A percentile compares a stretch with the other conserved stretches of the same genome.
phyloP scores from a whole-genome alignment of 2,329 filamentous ascomycete species.

The Amauroascus niger region DNA sequence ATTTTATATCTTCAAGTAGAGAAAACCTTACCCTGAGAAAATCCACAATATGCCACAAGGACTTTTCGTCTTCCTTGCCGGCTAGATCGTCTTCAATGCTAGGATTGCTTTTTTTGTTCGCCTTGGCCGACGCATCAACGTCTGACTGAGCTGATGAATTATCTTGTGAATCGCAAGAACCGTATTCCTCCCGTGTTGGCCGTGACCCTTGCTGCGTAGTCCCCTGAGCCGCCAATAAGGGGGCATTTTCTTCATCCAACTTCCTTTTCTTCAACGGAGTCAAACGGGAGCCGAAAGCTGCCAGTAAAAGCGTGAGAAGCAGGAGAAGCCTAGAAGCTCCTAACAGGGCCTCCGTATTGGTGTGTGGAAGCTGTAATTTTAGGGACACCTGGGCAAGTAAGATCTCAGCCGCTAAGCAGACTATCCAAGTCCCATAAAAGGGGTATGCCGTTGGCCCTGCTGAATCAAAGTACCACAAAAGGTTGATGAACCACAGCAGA shows the following conservation, averaged over 20 bases:
- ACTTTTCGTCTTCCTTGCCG: constrained; percentile 2
- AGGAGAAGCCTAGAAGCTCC: constrained; percentile 17
- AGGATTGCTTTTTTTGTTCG: not conserved
- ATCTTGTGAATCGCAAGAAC: constrained; percentile 16
- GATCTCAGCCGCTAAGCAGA: constrained; percentile 50
- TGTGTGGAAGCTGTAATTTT: constrained; percentile 22
- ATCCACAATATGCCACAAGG: constrained; percentile 6
- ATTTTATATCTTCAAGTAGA: not conserved
- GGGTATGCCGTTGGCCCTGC: constrained; percentile 49
- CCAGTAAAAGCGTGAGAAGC: constrained; percentile 17
- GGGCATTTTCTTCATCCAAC: constrained; percentile 19
- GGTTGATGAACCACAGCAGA: constrained; percentile 54
- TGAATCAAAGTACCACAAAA: constrained; percentile 46
- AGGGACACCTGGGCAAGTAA: constrained; percentile 36
- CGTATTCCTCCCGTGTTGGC: constrained; percentile 24
- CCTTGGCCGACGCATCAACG: not conserved
- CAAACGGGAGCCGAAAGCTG: constrained; percentile 12
- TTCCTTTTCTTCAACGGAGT: constrained; percentile 4
- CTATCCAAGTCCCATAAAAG: constrained; percentile 52
- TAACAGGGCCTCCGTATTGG: constrained; percentile 20
- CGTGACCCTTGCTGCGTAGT: constrained; percentile 13
- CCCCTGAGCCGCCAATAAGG: constrained; percentile 22
- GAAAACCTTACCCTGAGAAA: constrained; percentile 10
- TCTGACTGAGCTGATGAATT: not conserved
- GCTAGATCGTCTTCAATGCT: not conserved